A percentile compares a stretch with the other conserved stretches of the same genome.
phyloP scores from a whole-genome alignment of 2,329 filamentous ascomycete species.

The Pleochaeta shiraiana region DNA sequence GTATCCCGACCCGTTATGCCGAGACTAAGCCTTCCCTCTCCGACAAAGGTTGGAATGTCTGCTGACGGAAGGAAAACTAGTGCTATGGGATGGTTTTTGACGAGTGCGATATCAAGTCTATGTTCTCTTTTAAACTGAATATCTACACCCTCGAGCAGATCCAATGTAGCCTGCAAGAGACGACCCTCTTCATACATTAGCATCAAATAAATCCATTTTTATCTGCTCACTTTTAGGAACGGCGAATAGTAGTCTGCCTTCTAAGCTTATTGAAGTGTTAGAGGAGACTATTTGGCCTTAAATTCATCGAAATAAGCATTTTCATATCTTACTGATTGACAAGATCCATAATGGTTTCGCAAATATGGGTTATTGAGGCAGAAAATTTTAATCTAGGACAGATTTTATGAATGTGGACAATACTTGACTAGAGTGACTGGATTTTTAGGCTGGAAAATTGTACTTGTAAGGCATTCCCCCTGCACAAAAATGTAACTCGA shows the following conservation, averaged over 20 bases:
- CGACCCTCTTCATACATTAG: conserved; percentile 49
- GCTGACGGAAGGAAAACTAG: conserved; percentile 93
- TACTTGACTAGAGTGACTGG: too few relatives aligned
- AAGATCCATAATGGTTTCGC: conserved; percentile 30
- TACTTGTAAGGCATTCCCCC: too few relatives aligned
- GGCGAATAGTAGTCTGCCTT: conserved; percentile 83
- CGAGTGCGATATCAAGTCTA: conserved; percentile 88
- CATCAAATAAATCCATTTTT: conserved; percentile 6
- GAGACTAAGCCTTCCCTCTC: conserved; percentile 78
- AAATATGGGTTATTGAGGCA: too few relatives aligned
- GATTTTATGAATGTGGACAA: too few relatives aligned
- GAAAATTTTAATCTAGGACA: too few relatives aligned
- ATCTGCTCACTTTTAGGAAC: conserved; percentile 80
- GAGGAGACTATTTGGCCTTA: background rate
- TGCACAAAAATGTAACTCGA: too few relatives aligned
- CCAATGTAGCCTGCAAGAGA: conserved; percentile 67
- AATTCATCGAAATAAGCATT: background rate
- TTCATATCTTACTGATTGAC: conserved; percentile 30
- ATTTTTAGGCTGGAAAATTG: too few relatives aligned
- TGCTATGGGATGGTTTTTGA: conserved; percentile 90
- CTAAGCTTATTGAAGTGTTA: conserved; percentile 38
- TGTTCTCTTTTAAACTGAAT: conserved; percentile 93
- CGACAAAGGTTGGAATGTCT: conserved; percentile 94
- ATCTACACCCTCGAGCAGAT: conserved; percentile 81
- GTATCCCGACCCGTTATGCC: conserved; percentile 92